Evolutionary conservation across 805 yeast species (phyloP).

Genomic region (Metschnikowia vanudenii): DNA sequence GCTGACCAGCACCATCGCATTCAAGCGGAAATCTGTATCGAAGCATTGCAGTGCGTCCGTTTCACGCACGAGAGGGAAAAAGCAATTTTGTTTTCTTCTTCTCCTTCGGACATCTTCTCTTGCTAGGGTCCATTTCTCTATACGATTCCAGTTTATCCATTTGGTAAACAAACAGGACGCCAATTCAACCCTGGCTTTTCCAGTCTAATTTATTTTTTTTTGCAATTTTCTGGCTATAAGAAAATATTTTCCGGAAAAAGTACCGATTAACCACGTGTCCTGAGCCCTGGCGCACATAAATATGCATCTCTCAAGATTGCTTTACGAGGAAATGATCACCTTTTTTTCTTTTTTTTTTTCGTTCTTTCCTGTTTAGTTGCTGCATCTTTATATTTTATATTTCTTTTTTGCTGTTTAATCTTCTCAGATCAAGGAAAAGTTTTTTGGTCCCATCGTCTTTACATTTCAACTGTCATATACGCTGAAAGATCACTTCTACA

Average conservation of each 20-base stretch:
- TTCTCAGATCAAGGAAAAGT: too few species aligned
- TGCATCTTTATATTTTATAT: neutral
- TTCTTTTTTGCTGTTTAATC: neutral
- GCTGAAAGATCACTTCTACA: too few species aligned
- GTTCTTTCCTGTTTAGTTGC: neutral
- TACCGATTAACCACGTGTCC: neutral
- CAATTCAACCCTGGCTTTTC: too few species aligned
- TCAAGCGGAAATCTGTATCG: neutral
- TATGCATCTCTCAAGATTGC: conserved; percentile 2
- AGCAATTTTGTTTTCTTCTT: neutral
- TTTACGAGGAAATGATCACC: conserved; percentile 5
- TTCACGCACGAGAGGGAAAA: neutral
- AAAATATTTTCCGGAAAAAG: neutral
- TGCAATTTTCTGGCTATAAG: neutral
- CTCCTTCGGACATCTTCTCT: neutral
- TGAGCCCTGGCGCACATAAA: neutral
- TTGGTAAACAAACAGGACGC: too few species aligned
- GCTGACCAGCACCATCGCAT: neutral
- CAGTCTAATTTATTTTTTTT: too few species aligned
- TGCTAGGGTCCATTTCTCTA: too few species aligned
- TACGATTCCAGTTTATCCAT: too few species aligned
- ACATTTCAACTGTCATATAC: too few species aligned
- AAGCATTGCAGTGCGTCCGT: neutral
- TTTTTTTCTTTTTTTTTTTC: neutral
- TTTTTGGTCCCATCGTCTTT: too few species aligned